Percentiles rank a stretch among this genome's conserved stretches.
Conservation (phyloP, 1,139 yeast species). For the Blastobotrys serpentis region DNA sequence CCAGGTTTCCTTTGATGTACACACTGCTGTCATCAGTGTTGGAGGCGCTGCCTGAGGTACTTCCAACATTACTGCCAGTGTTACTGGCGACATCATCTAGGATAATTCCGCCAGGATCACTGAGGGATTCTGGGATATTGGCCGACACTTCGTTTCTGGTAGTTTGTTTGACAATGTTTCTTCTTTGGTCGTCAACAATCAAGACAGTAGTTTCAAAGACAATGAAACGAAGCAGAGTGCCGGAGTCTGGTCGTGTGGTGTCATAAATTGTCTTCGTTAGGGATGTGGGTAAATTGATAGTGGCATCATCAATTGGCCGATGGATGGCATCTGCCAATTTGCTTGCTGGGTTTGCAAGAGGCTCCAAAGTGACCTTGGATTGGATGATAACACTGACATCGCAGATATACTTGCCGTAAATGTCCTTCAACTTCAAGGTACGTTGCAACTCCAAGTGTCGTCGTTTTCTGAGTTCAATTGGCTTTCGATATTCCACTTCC, state of each 20-base stretch:
- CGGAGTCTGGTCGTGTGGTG: conserved; percentile 21
- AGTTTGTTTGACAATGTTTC: conserved; percentile 20
- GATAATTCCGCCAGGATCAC: conserved; percentile 11
- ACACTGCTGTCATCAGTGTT: conserved; percentile 10
- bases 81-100: conserved; percentile 10
- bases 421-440: conserved; percentile 22
- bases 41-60: background rate
- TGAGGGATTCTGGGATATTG: conserved; percentile 19
- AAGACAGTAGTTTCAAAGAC: conserved; percentile 25
- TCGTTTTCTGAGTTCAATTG: conserved; percentile 23
- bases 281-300: conserved; percentile 22
- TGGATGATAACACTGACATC: conserved; percentile 26
- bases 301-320: conserved; percentile 16
- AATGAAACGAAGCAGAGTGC: conserved; percentile 23
- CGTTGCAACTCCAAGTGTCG: conserved; percentile 24
- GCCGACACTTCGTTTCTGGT: conserved; percentile 22
- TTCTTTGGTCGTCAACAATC: conserved; percentile 25
- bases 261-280: conserved; percentile 21
- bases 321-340: conserved; percentile 24
- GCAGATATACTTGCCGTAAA: conserved; percentile 25
- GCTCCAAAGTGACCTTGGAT: conserved; percentile 23
- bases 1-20: conserved; percentile 4
- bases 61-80: conserved; percentile 11
- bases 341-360: conserved; percentile 15
- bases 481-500: conserved; percentile 25